Conservation (phyloP, 1,284 basidiomycete species). For the Microbotryum lychnidis-dioicae region DNA sequence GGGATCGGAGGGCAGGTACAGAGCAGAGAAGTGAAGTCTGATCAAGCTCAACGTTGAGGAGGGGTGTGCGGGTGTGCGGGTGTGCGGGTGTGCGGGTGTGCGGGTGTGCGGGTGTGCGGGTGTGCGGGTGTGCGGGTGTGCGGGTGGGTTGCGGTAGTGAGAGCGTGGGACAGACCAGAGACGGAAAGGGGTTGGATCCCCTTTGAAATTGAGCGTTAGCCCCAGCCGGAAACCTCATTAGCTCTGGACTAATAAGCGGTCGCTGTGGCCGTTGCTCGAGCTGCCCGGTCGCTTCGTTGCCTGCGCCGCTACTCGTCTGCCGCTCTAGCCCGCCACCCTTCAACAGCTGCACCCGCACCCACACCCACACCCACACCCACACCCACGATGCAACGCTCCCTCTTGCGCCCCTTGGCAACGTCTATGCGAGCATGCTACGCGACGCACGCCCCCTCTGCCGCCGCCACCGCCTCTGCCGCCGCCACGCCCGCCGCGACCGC, state of each 20-base stretch:
- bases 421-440: neutral
- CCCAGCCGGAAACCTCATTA: neutral
- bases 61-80: no score
- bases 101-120: no score
- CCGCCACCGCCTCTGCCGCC: conserved; percentile 12
- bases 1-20: no score
- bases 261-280: neutral
- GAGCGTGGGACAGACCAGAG: no score
- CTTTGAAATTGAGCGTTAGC: no score
- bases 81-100: no score
- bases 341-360: neutral
- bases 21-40: no score
- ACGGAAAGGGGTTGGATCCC: neutral
- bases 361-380: neutral
- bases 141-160: no score
- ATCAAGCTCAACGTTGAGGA: no score
- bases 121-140: no score
- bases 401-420: neutral
- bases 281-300: neutral
- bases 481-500: conserved; percentile 13
- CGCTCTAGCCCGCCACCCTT: no score
- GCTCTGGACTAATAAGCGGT: neutral
- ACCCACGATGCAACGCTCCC: neutral
- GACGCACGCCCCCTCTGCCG: conserved; percentile 9
- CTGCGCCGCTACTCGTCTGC: no score